Evolutionary conservation across 768 basidiomycete genomes (phyloP).

Genomic region (Pisolithus albus): DNA sequence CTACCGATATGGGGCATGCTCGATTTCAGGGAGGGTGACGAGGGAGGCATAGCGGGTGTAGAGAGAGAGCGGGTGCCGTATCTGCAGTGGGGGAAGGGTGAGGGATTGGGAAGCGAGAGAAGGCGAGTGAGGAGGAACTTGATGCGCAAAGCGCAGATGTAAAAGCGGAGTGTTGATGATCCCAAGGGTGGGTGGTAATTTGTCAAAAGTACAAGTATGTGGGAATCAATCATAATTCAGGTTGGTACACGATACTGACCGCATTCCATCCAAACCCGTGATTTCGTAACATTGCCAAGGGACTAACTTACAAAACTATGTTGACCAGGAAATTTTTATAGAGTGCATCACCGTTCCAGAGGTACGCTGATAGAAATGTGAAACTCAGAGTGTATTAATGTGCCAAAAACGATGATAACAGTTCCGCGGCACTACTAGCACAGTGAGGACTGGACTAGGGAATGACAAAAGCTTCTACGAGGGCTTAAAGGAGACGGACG

Average conservation of each 20-base stretch:
- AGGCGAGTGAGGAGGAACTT: slow-evolving; percentile 76
- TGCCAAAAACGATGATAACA: no score
- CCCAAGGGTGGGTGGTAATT: background rate
- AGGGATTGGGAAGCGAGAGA: slow-evolving; percentile 66
- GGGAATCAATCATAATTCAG: background rate
- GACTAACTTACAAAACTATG: no score
- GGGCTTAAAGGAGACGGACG: no score
- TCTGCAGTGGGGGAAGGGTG: slow-evolving; percentile 67
- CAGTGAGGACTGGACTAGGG: no score
- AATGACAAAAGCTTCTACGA: no score
- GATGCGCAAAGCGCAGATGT: slow-evolving; percentile 77
- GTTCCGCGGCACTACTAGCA: no score
- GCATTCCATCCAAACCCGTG: no score
- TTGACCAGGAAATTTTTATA: no score
- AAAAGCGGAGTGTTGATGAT: background rate
- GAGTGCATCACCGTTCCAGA: no score
- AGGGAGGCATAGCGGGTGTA: slow-evolving; percentile 40
- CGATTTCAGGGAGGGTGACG: slow-evolving; percentile 48
- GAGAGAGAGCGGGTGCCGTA: slow-evolving; percentile 62
- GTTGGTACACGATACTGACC: background rate
- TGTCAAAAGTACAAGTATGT: background rate
- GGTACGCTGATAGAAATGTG: no score
- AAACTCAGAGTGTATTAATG: no score
- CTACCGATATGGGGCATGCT: slow-evolving; percentile 84
- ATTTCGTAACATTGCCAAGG: no score